Percentiles rank a stretch among this genome's conserved stretches.
Conservation (phyloP, 192 early-diverging fungal genomes). For the Podila verticillata region DNA sequence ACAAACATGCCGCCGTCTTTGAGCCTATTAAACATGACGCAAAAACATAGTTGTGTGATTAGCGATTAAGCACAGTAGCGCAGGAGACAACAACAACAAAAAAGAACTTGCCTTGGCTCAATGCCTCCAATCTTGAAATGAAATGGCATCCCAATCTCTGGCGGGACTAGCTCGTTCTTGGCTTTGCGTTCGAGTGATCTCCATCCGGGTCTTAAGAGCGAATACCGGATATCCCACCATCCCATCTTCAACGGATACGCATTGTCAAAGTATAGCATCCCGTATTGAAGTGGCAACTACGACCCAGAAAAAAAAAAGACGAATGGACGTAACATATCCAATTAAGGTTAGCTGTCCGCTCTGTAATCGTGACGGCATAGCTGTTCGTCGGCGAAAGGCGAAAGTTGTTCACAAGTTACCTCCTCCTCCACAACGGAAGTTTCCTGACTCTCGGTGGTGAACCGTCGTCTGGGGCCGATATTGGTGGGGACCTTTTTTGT, state of each 20-base stretch:
- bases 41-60: not conserved
- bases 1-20: slow-evolving; percentile 67
- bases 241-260: slow-evolving; percentile 51
- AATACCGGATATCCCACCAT: slow-evolving; percentile 45
- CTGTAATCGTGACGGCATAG: slow-evolving; percentile 1
- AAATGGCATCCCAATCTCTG: slow-evolving; percentile 57
- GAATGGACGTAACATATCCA: not conserved
- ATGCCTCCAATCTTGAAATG: slow-evolving; percentile 58
- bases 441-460: slow-evolving; percentile 9
- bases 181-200: slow-evolving; percentile 42
- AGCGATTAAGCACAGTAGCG: not conserved
- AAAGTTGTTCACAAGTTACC: not conserved
- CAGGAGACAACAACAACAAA: not conserved
- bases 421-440: slow-evolving; percentile 19
- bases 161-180: slow-evolving; percentile 51
- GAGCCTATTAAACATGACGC: slow-evolving; percentile 16
- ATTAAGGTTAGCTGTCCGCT: not conserved
- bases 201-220: slow-evolving; percentile 40
- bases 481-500: slow-evolving; percentile 7
- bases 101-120: slow-evolving; percentile 54
- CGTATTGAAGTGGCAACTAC: slow-evolving; percentile 42
- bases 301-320: not conserved
- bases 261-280: slow-evolving; percentile 47
- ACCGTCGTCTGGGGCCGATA: not conserved
- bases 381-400: not conserved